phyloP scores from a whole-genome alignment of 2,329 filamentous ascomycete genomes.

The Gremmenia infestans region DNA sequence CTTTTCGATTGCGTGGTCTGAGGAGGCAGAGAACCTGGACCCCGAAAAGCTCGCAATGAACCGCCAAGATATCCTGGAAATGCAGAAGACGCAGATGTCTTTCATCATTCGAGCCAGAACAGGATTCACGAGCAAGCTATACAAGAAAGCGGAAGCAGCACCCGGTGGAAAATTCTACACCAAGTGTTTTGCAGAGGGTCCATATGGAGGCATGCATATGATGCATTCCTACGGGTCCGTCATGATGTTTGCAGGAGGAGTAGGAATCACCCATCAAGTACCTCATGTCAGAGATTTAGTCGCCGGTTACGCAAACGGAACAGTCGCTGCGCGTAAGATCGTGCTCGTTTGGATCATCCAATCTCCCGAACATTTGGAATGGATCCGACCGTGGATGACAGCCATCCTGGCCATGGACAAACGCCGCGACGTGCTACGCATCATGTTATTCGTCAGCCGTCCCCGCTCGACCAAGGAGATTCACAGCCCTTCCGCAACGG shows the following conservation, averaged over 20 bases:
- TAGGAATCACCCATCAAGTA: constrained; percentile 76
- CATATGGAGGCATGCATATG: constrained; percentile 68
- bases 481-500: constrained; percentile 69
- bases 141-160: constrained; percentile 58
- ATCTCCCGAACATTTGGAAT: constrained; percentile 74
- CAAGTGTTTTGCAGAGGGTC: constrained; percentile 67
- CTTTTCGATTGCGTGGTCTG: constrained; percentile 74
- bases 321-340: constrained; percentile 65
- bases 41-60: constrained; percentile 55
- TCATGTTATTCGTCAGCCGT: constrained; percentile 73
- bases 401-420: constrained; percentile 70
- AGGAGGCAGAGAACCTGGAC: constrained; percentile 51
- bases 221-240: constrained; percentile 74
- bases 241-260: constrained; percentile 73
- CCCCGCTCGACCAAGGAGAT: constrained; percentile 75
- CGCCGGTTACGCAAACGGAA: constrained; percentile 61
- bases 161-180: constrained; percentile 58
- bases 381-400: constrained; percentile 82
- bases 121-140: constrained; percentile 67
- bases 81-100: constrained; percentile 61
- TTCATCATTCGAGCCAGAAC: constrained; percentile 70
- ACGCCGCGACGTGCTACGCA: constrained; percentile 67
- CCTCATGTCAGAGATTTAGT: constrained; percentile 71
- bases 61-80: constrained; percentile 52
- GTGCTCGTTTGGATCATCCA: constrained; percentile 77